Conservation (phyloP, 2,329 filamentous ascomycete genomes). For the Cryphonectria nitschkei region DNA sequence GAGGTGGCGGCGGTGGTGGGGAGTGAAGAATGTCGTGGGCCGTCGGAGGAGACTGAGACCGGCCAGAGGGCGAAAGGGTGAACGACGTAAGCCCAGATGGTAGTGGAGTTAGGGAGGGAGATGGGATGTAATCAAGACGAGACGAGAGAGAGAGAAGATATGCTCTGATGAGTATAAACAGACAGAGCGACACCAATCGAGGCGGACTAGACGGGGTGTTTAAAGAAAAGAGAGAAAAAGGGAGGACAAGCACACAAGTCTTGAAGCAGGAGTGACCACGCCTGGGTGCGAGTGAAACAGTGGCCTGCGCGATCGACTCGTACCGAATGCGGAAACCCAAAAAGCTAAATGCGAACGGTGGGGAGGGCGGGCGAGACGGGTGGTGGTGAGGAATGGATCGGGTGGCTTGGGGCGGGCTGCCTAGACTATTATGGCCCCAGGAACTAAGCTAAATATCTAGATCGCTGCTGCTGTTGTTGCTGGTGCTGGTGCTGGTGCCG, state of each 20-base stretch:
- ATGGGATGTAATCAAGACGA: background rate
- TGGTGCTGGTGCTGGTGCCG: too few relatives aligned
- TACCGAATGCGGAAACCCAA: constrained; percentile 1
- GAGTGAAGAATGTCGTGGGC: background rate
- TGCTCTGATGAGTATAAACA: background rate
- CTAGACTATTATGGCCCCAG: background rate
- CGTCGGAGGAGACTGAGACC: background rate
- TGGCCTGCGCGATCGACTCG: constrained; percentile 6
- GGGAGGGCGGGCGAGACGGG: background rate
- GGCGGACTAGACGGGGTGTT: background rate
- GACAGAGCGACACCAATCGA: background rate
- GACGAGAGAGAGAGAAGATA: background rate
- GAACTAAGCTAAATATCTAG: background rate
- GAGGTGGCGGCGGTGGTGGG: background rate
- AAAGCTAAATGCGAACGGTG: constrained; percentile 7
- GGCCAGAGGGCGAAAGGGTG: background rate
- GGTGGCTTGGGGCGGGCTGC: background rate
- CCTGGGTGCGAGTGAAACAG: constrained; percentile 5
- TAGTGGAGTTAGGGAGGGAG: background rate
- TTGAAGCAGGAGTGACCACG: background rate
- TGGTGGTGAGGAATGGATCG: background rate
- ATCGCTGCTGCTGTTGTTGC: background rate
- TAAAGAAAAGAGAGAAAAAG: background rate
- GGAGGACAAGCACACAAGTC: background rate
- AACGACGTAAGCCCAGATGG: background rate